These are phyloP conservation scores for Fragaria nilgerrensis DNA, from an alignment of 306 rosid genomes.

Conservation along the genomic window DNA sequence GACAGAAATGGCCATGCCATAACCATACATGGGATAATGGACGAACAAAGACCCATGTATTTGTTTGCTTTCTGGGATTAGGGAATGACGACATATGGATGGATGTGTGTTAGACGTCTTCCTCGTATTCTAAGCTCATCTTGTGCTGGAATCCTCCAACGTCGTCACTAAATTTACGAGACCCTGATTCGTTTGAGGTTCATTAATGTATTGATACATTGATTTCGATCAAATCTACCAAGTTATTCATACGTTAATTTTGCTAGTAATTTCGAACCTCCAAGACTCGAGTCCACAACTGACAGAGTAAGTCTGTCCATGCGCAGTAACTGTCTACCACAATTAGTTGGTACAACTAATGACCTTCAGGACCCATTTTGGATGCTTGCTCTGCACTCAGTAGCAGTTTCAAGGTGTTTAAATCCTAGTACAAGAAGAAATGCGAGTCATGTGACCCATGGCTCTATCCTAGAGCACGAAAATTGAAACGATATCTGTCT, in stretches of 20 bases:
- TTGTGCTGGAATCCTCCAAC: neutral
- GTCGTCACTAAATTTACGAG: neutral
- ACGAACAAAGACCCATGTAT: too few relatives aligned
- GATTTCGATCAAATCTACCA: too few relatives aligned
- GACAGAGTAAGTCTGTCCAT: neutral
- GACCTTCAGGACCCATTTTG: neutral
- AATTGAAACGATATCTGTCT: conserved; percentile 4
- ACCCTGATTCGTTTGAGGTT: neutral
- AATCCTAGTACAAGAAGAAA: neutral
- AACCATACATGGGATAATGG: neutral
- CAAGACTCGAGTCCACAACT: neutral
- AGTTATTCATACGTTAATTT: too few relatives aligned
- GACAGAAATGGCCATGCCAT: neutral
- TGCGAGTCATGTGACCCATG: neutral
- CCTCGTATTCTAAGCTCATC: neutral
- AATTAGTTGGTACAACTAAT: neutral
- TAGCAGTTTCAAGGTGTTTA: neutral
- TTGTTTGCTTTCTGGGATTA: too few relatives aligned
- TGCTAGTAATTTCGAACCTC: neutral
- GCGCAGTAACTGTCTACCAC: neutral
- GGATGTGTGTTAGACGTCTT: neutral
- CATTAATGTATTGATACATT: neutral
- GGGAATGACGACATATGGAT: neutral
- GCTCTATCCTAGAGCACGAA: neutral
- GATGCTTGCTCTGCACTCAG: neutral